phyloP scores from a whole-genome alignment of 2,329 filamentous ascomycete genomes.

The Thermothelomyces thermophilus region DNA sequence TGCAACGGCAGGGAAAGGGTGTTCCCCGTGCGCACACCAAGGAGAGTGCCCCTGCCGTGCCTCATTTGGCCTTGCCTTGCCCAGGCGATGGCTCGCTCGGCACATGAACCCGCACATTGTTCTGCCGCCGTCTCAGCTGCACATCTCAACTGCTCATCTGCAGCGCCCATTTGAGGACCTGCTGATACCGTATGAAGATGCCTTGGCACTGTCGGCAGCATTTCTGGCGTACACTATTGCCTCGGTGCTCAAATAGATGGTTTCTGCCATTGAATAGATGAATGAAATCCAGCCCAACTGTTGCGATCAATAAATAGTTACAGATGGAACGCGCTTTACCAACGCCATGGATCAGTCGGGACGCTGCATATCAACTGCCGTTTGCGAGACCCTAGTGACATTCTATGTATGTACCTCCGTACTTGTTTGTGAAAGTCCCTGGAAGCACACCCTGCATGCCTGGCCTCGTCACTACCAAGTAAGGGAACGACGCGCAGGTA shows the following conservation, averaged over 20 bases:
- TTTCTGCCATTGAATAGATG: too few species aligned
- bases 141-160: too few species aligned
- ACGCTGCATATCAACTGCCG: constrained; percentile 1
- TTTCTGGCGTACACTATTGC: too few species aligned
- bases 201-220: constrained; percentile 4
- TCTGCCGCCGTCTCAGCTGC: constrained; percentile 17
- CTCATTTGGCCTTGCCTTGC: background rate
- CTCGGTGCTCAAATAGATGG: too few species aligned
- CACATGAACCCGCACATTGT: constrained; percentile 2
- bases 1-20: too few species aligned
- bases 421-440: background rate
- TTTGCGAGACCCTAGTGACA: background rate
- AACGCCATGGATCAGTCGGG: background rate
- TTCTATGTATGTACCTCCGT: too few species aligned
- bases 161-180: background rate
- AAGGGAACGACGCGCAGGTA: too few species aligned
- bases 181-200: constrained; percentile 6
- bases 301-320: background rate
- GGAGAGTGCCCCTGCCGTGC: background rate
- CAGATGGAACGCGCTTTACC: background rate
- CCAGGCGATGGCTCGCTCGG: background rate
- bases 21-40: too few species aligned
- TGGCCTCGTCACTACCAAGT: too few species aligned
- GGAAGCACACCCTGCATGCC: constrained; percentile 9
- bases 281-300: too few species aligned